Base-by-base conservation (phyloP, 2,329 filamentous ascomycete genomes). In the Fusarium temperatum region DNA sequence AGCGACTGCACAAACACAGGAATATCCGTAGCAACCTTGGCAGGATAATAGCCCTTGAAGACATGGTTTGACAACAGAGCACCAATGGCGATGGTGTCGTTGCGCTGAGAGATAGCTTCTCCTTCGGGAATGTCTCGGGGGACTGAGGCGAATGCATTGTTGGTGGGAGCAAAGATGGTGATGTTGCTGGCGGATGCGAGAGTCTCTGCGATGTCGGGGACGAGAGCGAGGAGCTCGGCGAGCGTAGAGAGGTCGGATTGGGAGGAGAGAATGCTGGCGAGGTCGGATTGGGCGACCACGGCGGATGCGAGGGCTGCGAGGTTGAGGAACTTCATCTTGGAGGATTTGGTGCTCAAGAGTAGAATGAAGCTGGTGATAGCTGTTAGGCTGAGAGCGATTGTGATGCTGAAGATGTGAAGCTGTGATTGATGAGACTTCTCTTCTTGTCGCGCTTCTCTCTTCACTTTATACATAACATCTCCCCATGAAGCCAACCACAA, bases 121-220 rank as follows among this genome's bases (percentile, higher is more conserved):
- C 81, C 80, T 50, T 82, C 80, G 1, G 80, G 79, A 22, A 79
- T 78, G 36, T 82, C 75, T 3, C 77, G 69, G 10, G 81, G 80
- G 12, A 83, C 78, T 2, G 73, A 74, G 15, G 63, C 78, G 28
- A 83, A 82, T 12, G 82, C 82, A 5, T 78, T 64, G 72, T 83
- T 82, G 20, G 80, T 81, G 8, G 82, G 81, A 1, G 82, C 81
- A 26, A 82, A 76, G 66, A 81, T 83, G 62, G 78, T 81, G 55
- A 81, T 80, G 68, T 83, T 82, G 39, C 72, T 77, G 4, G 79
- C 75, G 22, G 75, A 72, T 17, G 77, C 72, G 13, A 83, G 78
- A 20, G 73, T 78, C 26, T 82, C 78, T 9, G 81, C 78, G 12
- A 82, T 74, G 14, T 72, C 74, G 11, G 72, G 71, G 0, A 76